Evolutionary conservation across 306 rosid species (phyloP).

Genomic region (Astragalus glycyphyllos): DNA sequence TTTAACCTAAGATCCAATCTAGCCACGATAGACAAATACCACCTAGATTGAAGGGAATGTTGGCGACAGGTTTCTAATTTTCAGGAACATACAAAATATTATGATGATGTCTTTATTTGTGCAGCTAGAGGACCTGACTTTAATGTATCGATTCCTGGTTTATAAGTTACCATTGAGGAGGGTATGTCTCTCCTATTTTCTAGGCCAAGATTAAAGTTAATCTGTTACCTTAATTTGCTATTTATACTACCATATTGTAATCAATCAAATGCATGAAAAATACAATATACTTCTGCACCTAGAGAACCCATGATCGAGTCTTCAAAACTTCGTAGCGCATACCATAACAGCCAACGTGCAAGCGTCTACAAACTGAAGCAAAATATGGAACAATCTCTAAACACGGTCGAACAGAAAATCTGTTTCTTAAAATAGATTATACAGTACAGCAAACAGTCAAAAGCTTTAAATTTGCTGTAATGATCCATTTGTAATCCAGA

Average conservation of each 20-base stretch:
- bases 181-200: not conserved
- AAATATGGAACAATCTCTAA: conserved; percentile 27
- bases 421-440: conserved; percentile 22
- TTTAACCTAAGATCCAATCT: no score
- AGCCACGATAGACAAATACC: no score
- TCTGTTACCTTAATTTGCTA: not conserved
- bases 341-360: no score
- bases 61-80: not conserved
- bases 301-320: not conserved
- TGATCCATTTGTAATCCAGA: conserved; percentile 22
- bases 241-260: not conserved
- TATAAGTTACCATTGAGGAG: not conserved
- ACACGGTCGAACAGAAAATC: conserved; percentile 31
- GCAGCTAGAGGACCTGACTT: no score
- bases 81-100: not conserved
- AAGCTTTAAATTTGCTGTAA: conserved; percentile 20
- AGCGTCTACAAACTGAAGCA: conserved; percentile 8
- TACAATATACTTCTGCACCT: not conserved
- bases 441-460: conserved; percentile 22
- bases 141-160: no score
- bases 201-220: not conserved
- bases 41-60: no score
- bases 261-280: not conserved
- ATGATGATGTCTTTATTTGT: no score
- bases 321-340: no score